Conservation (phyloP, 345 rosid species). For the Psidium friedrichsthalianum region DNA sequence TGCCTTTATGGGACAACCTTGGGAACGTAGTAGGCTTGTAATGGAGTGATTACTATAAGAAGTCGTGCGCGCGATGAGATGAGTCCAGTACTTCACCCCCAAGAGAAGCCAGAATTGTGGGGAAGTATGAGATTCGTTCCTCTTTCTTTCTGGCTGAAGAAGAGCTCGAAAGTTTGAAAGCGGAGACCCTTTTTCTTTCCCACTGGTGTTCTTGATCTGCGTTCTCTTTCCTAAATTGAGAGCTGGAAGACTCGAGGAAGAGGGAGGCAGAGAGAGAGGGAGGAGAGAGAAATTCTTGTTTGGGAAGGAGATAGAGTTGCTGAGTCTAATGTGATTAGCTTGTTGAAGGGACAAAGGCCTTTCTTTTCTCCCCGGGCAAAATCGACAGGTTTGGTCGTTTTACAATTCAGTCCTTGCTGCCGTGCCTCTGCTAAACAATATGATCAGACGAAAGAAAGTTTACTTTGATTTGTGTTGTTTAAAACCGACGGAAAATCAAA, state of each 20-base stretch:
- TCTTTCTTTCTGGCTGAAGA: not conserved
- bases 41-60: not conserved
- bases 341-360: not conserved
- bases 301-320: not conserved
- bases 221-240: not conserved
- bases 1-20: not conserved
- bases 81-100: not conserved
- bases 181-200: not conserved
- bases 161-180: not conserved
- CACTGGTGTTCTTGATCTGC: not conserved
- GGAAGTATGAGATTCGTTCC: not conserved
- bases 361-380: not conserved
- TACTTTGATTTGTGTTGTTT: not conserved
- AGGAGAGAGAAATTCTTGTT: not conserved
- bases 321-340: conserved; percentile 1
- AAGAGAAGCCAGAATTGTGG: not conserved
- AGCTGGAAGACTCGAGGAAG: not conserved
- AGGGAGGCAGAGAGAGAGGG: no score
- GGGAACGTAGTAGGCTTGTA: not conserved
- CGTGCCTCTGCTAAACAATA: not conserved
- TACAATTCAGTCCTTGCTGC: not conserved
- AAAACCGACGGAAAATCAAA: not conserved
- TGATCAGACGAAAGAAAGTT: not conserved
- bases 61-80: not conserved
- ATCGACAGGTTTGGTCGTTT: not conserved